A percentile compares a stretch with the other conserved stretches of the same genome.
Evolutionary conservation across 352 stramenopile species (phyloP).

Genomic region (Pythium apleroticum): DNA sequence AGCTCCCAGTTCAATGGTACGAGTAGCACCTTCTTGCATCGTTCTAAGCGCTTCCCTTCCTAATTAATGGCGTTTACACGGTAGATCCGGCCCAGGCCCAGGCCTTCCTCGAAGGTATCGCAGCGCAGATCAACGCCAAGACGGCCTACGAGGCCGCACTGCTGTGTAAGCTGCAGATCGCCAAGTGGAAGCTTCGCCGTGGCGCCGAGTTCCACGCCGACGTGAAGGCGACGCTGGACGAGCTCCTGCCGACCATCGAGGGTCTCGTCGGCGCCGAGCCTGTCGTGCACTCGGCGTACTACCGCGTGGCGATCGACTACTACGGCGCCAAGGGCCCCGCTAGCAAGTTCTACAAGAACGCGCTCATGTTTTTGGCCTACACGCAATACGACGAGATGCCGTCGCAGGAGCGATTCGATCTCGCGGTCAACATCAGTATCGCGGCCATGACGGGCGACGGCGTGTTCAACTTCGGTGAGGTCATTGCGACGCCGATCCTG

Average conservation of each 20-base stretch:
- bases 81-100: constrained; percentile 64
- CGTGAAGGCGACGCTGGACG: constrained; percentile 69
- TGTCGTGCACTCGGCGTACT: constrained; percentile 93
- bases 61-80: not conserved
- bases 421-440: constrained; percentile 95
- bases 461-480: constrained; percentile 99
- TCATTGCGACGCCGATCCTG: constrained; percentile 95
- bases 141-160: constrained; percentile 64
- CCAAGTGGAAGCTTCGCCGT: constrained; percentile 66
- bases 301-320: constrained; percentile 92
- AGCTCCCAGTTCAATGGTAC: constrained; percentile 64
- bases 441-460: constrained; percentile 95
- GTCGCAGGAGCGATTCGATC: constrained; percentile 70
- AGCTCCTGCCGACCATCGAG: constrained; percentile 75
- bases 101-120: constrained; percentile 68
- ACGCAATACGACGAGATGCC: constrained; percentile 91
- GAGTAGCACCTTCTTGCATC: not conserved
- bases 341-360: constrained; percentile 96
- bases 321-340: constrained; percentile 90
- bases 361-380: constrained; percentile 96
- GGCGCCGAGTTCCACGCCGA: constrained; percentile 52
- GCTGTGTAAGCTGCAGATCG: constrained; percentile 79
- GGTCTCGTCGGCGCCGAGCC: constrained; percentile 85
- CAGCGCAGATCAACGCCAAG: constrained; percentile 57
- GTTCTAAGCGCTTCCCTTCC: not conserved